phyloP scores from a whole-genome alignment of 192 early-diverging fungal genomes.

The Podila epigama region DNA sequence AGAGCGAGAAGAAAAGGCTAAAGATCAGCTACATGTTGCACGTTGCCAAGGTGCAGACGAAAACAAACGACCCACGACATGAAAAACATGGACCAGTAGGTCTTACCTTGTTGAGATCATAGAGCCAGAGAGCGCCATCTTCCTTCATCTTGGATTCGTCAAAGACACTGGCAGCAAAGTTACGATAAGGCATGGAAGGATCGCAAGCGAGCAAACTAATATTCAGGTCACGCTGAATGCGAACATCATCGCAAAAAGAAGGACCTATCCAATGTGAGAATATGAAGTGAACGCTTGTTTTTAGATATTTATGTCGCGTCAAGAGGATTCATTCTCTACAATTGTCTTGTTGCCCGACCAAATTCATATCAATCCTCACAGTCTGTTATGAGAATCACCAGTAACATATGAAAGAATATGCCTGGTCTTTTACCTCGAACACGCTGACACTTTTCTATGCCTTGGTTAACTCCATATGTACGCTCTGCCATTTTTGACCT shows the following conservation, averaged over 20 bases:
- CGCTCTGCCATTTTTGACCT: slow-evolving; percentile 31
- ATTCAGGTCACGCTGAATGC: slow-evolving; percentile 43
- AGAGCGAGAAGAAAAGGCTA: too few species aligned
- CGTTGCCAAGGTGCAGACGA: too few species aligned
- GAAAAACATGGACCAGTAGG: neutral
- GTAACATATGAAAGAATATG: too few species aligned
- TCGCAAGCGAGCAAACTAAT: slow-evolving; percentile 37
- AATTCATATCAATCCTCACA: neutral
- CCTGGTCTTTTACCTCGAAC: slow-evolving; percentile 35
- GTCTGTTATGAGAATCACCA: too few species aligned
- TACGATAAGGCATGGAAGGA: slow-evolving; percentile 39
- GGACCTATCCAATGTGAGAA: slow-evolving; percentile 11
- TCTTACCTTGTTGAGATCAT: slow-evolving; percentile 41
- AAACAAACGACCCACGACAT: neutral
- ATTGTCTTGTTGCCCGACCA: neutral
- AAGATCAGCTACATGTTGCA: too few species aligned
- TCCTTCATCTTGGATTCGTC: slow-evolving; percentile 44
- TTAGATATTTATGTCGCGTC: neutral
- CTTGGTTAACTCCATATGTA: slow-evolving; percentile 26
- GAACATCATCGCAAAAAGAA: slow-evolving; percentile 39
- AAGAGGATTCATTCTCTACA: too few species aligned
- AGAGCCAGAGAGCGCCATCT: slow-evolving; percentile 39
- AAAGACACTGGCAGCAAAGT: slow-evolving; percentile 44
- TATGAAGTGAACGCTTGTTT: neutral
- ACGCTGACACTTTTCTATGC: slow-evolving; percentile 39